phyloP scores from a whole-genome alignment of 73 alveolate genomes.

The Paramecium octaurelia region DNA sequence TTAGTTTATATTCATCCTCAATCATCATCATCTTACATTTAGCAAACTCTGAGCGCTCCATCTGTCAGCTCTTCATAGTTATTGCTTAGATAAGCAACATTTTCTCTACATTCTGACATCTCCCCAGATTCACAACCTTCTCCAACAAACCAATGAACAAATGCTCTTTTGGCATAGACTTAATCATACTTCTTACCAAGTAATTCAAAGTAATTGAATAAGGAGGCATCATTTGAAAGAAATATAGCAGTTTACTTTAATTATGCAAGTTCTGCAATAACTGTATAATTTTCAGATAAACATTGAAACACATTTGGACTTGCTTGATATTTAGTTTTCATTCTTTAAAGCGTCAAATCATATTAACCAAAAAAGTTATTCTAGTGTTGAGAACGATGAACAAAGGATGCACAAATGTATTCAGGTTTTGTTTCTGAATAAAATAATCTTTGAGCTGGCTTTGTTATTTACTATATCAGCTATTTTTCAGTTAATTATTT shows the following conservation, averaged over 20 bases:
- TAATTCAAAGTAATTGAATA: not conserved
- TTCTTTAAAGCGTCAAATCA: not conserved
- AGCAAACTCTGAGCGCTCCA: not conserved
- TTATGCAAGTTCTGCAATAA: not conserved
- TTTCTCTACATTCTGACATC: slow-evolving; percentile 45
- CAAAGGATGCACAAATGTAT: not conserved
- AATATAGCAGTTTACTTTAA: not conserved
- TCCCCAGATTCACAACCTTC: slow-evolving; percentile 64
- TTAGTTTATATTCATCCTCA: no score
- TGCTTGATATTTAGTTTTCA: not conserved
- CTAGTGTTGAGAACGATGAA: not conserved
- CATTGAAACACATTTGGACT: not conserved
- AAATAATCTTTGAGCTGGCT: not conserved
- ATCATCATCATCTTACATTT: not conserved
- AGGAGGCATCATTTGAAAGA: not conserved
- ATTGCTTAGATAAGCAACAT: not conserved
- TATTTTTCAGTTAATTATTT: not conserved
- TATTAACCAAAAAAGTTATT: not conserved
- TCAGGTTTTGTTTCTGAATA: not conserved
- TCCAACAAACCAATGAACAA: slow-evolving; percentile 62
- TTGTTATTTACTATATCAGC: not conserved
- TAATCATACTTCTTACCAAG: not conserved
- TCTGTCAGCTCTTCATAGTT: not conserved
- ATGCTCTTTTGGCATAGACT: slow-evolving; percentile 52
- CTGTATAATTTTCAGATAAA: not conserved